A percentile compares a stretch with the other conserved stretches of the same genome.
phyloP scores from a whole-genome alignment of 441 rosid genomes.

The Erysimum cheiri region DNA sequence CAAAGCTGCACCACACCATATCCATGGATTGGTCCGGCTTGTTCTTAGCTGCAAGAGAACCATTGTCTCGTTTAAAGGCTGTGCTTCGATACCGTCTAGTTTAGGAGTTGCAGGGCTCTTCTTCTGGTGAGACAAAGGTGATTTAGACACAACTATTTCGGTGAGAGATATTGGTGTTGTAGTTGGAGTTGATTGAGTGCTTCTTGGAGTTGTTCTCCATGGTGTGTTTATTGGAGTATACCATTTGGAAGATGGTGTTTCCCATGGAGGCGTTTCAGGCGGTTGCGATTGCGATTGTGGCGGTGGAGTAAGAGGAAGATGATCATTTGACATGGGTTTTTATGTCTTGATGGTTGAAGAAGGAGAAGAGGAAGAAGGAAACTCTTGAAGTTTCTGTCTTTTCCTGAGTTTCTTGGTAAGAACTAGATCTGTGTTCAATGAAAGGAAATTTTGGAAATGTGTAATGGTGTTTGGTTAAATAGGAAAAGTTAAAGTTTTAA shows the following conservation, averaged over 20 bases:
- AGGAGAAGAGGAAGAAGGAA: slow-evolving; percentile 44
- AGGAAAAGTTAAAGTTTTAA: slow-evolving; percentile 26
- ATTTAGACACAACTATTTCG: slow-evolving; percentile 52
- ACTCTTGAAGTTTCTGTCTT: slow-evolving; percentile 32
- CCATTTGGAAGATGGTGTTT: slow-evolving; percentile 44
- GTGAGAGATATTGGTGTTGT: slow-evolving; percentile 46
- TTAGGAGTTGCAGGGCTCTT: slow-evolving; percentile 37
- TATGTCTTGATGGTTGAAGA: slow-evolving; percentile 30
- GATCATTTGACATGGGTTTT: slow-evolving; percentile 30
- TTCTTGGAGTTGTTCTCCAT: slow-evolving; percentile 48
- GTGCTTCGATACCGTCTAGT: slow-evolving; percentile 37
- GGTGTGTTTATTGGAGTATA: slow-evolving; percentile 46
- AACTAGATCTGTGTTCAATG: slow-evolving; percentile 38
- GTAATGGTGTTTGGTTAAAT: slow-evolving; percentile 42
- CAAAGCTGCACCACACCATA: slow-evolving; percentile 78
- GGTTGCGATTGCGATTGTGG: slow-evolving; percentile 41
- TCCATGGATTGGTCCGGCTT: slow-evolving; percentile 58
- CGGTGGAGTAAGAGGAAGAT: slow-evolving; percentile 39
- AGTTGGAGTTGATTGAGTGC: slow-evolving; percentile 33
- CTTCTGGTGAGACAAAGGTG: slow-evolving; percentile 33
- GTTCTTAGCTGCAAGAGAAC: slow-evolving; percentile 48
- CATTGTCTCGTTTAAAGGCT: slow-evolving; percentile 40
- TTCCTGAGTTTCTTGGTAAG: slow-evolving; percentile 21
- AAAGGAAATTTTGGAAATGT: slow-evolving; percentile 37
- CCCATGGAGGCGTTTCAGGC: slow-evolving; percentile 45